phyloP scores from a whole-genome alignment of 805 yeast species.

The Candida pseudofarinosa region DNA sequence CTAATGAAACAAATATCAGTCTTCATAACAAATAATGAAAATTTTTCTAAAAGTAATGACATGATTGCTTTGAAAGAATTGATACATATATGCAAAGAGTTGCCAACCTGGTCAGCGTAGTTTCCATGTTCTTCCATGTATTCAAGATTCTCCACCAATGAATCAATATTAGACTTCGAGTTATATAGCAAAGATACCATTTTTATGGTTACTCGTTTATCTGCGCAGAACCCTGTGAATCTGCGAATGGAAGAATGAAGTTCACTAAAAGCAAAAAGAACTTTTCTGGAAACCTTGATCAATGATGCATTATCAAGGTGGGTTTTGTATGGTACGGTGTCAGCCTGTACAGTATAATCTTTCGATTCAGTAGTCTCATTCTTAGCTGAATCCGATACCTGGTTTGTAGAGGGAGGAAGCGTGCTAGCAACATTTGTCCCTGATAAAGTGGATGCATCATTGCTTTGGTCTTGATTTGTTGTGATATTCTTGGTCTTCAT shows the following conservation, averaged over 20 bases:
- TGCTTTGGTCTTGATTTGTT: background rate
- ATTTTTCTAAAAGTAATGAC: slow-evolving; percentile 44
- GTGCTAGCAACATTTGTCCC: background rate
- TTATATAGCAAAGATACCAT: slow-evolving; percentile 49
- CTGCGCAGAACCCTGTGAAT: slow-evolving; percentile 55
- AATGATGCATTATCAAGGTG: slow-evolving; percentile 14
- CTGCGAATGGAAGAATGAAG: slow-evolving; percentile 57
- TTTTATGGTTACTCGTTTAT: slow-evolving; percentile 50
- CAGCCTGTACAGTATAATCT: background rate
- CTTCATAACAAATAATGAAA: slow-evolving; percentile 45
- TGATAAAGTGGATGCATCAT: background rate
- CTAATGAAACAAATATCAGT: slow-evolving; percentile 64
- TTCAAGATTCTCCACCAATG: slow-evolving; percentile 54
- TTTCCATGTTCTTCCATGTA: slow-evolving; percentile 39
- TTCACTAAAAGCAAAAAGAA: slow-evolving; percentile 60
- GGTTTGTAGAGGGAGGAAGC: background rate
- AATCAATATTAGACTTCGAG: slow-evolving; percentile 53
- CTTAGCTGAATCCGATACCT: background rate
- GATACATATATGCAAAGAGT: slow-evolving; percentile 30
- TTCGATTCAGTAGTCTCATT: background rate
- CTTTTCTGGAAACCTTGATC: slow-evolving; percentile 52
- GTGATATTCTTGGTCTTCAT: background rate
- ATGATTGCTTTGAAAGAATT: slow-evolving; percentile 51
- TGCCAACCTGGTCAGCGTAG: slow-evolving; percentile 26
- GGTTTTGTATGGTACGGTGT: background rate